Evolutionary conservation across 2,329 filamentous ascomycete genomes (phyloP).

Genomic region (Colletotrichum gloeosporioides): DNA sequence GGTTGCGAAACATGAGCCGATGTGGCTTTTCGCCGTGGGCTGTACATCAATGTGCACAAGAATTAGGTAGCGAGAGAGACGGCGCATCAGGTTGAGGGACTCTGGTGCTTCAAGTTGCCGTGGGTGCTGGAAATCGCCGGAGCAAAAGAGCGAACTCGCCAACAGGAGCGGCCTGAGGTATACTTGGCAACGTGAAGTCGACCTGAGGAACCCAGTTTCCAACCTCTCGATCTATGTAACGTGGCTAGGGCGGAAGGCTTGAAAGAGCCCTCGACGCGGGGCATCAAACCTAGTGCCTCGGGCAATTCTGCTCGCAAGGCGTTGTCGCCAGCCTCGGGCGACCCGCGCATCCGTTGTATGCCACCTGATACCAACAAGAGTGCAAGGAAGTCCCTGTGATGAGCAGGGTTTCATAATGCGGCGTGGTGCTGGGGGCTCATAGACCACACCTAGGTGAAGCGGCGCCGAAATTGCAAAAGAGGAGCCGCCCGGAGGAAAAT

Average conservation of each 20-base stretch:
- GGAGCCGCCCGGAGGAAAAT: conserved; percentile 13
- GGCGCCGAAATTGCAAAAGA: not conserved
- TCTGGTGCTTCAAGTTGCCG: not conserved
- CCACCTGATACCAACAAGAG: not conserved
- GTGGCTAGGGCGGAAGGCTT: not conserved
- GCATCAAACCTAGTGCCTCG: not conserved
- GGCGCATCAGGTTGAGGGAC: not conserved
- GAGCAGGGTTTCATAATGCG: conserved; percentile 1
- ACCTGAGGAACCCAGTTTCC: not conserved
- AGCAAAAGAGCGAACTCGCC: not conserved
- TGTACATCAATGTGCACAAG: not conserved
- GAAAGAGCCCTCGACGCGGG: not conserved
- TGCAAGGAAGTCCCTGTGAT: conserved; percentile 5
- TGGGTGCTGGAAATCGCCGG: not conserved
- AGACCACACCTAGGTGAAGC: not conserved
- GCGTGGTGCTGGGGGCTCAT: not conserved
- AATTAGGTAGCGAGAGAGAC: not conserved
- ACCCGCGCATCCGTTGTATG: not conserved
- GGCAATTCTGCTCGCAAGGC: not conserved
- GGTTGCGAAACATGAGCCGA: not conserved
- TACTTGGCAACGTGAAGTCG: not conserved
- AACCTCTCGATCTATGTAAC: not conserved
- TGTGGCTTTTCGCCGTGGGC: not conserved
- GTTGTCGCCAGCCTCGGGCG: not conserved
- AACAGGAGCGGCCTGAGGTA: not conserved